These are phyloP conservation scores for Boletus putidus DNA, from an alignment of 1,284 basidiomycete genomes.

Conservation along the genomic window DNA sequence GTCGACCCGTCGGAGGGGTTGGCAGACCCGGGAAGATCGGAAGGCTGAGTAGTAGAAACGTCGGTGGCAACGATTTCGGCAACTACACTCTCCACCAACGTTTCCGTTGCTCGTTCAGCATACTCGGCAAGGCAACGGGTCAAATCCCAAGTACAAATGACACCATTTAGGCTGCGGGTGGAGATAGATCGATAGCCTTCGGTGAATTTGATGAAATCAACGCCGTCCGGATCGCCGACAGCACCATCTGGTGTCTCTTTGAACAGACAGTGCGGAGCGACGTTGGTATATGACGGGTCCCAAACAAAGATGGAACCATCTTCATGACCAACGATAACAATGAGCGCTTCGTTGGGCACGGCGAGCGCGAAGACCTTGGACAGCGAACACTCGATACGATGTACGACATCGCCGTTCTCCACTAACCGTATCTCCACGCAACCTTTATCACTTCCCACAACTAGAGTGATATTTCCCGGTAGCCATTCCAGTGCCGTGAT, in stretches of 20 bases:
- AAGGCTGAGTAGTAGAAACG: background rate
- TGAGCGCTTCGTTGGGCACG: constrained; percentile 4
- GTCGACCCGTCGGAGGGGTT: background rate
- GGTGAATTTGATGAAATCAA: constrained; percentile 24
- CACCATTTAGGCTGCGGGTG: constrained; percentile 20
- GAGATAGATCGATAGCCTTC: constrained; percentile 9
- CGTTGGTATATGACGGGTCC: constrained; percentile 17
- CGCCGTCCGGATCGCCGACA: constrained; percentile 1
- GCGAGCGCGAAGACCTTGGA: constrained; percentile 20
- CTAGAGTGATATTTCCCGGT: constrained; percentile 14
- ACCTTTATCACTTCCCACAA: constrained; percentile 24
- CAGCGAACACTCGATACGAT: constrained; percentile 10
- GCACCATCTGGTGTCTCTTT: background rate
- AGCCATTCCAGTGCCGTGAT: constrained; percentile 24
- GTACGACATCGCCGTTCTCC: constrained; percentile 17
- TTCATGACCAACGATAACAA: constrained; percentile 16
- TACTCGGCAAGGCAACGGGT: constrained; percentile 16
- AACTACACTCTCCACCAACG: background rate
- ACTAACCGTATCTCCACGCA: constrained; percentile 22
- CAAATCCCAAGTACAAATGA: constrained; percentile 27
- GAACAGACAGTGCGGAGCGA: constrained; percentile 12
- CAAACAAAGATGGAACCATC: constrained; percentile 28
- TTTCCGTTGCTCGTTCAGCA: constrained; percentile 6
- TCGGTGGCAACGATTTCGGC: background rate
- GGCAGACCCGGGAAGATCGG: background rate